Evolutionary conservation across 2,329 filamentous ascomycete genomes (phyloP).

Genomic region (Sporothrix pallida): DNA sequence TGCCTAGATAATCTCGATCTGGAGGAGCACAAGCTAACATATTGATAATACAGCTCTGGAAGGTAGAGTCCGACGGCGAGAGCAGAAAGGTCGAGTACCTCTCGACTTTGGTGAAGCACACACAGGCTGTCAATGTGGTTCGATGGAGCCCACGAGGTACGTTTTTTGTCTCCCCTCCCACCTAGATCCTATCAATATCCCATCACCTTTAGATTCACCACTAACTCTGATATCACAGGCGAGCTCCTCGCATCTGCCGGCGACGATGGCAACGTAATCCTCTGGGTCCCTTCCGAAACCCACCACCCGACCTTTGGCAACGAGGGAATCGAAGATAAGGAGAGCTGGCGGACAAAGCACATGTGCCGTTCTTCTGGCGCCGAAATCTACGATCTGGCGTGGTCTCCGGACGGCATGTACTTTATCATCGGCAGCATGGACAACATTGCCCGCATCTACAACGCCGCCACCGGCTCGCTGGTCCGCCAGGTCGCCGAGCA

Average conservation of each 20-base stretch:
- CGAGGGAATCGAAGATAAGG: constrained; percentile 88
- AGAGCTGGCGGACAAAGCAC: constrained; percentile 94
- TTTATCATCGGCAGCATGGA: constrained; percentile 99
- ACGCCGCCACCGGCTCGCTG: constrained; percentile 71
- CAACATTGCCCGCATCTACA: constrained; percentile 96
- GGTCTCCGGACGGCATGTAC: constrained; percentile 95
- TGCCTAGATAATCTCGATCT: background rate
- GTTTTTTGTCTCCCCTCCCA: constrained; percentile 37
- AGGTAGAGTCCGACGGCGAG: constrained; percentile 81
- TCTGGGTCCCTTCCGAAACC: constrained; percentile 90
- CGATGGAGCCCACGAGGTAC: constrained; percentile 92
- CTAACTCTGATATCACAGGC: constrained; percentile 57
- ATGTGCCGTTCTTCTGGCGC: constrained; percentile 96
- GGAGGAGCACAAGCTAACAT: background rate
- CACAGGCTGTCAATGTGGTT: constrained; percentile 97
- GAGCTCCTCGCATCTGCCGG: constrained; percentile 93
- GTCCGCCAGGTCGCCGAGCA: constrained; percentile 96
- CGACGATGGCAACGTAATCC: constrained; percentile 94
- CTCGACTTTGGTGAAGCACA: constrained; percentile 89
- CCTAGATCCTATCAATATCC: background rate
- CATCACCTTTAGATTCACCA: no score
- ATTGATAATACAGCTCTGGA: constrained; percentile 74
- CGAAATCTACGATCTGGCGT: constrained; percentile 97
- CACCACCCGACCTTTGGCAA: constrained; percentile 75
- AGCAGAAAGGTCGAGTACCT: constrained; percentile 90